Percentiles rank a stretch among this genome's conserved stretches.
phyloP scores from a whole-genome alignment of 257 asterid species.

The Eucommia ulmoides region DNA sequence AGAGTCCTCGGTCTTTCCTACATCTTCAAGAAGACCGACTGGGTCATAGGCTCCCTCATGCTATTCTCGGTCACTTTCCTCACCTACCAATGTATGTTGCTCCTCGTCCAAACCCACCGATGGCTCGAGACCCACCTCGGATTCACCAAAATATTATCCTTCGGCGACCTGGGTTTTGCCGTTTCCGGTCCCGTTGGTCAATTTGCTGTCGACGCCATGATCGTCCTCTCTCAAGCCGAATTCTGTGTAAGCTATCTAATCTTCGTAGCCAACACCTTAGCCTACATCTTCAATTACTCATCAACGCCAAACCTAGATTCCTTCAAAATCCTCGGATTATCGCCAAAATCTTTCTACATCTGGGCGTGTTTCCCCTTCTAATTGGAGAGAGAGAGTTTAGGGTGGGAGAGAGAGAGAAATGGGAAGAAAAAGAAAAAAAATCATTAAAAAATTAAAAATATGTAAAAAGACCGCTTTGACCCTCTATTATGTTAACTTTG shows the following conservation, averaged over 20 bases:
- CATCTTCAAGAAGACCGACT: slow-evolving; percentile 14
- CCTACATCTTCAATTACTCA: slow-evolving; percentile 12
- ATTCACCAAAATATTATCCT: too few species aligned
- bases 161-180: too few species aligned
- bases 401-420: too few species aligned
- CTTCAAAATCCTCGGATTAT: slow-evolving; percentile 10
- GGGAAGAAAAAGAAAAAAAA: too few species aligned
- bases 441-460: too few species aligned
- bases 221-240: too few species aligned
- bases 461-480: too few species aligned
- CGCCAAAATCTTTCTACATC: slow-evolving; percentile 10
- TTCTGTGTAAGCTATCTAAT: slow-evolving; percentile 12
- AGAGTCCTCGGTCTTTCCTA: slow-evolving; percentile 15
- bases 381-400: too few species aligned
- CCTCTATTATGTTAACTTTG: too few species aligned
- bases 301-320: not conserved
- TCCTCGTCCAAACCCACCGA: slow-evolving; percentile 7
- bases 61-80: slow-evolving; percentile 9
- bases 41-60: slow-evolving; percentile 12
- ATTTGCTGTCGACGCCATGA: slow-evolving; percentile 15
- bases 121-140: too few species aligned
- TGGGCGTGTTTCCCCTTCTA: too few species aligned
- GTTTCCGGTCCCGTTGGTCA: slow-evolving; percentile 14
- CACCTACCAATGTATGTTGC: slow-evolving; percentile 14
- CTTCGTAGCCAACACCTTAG: slow-evolving; percentile 12